phyloP scores from a whole-genome alignment of 2,329 filamentous ascomycete species.

The Allantophomopsis lycopodina region DNA sequence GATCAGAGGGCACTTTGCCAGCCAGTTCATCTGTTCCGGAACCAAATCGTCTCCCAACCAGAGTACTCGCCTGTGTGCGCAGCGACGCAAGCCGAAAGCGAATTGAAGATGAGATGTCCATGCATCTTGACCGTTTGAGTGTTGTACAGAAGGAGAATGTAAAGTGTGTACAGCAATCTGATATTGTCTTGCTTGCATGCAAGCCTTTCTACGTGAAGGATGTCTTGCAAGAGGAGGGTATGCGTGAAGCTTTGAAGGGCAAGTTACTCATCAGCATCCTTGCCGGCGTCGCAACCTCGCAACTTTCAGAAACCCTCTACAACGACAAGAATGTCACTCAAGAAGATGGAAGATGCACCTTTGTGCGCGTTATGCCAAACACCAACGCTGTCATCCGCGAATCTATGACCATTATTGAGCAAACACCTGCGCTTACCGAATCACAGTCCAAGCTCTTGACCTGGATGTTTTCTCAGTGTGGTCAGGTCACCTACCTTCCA shows the following conservation, averaged over 20 bases:
- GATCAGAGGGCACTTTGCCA: slow-evolving; percentile 22
- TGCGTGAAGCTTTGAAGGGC: slow-evolving; percentile 58
- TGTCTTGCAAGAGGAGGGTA: slow-evolving; percentile 53
- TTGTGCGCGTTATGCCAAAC: slow-evolving; percentile 77
- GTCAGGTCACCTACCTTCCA: slow-evolving; percentile 55
- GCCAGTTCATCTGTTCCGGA: slow-evolving; percentile 29
- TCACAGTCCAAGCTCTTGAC: slow-evolving; percentile 43
- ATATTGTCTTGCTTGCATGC: slow-evolving; percentile 67
- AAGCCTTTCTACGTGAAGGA: slow-evolving; percentile 64
- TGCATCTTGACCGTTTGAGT: slow-evolving; percentile 46
- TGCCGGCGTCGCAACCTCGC: slow-evolving; percentile 58
- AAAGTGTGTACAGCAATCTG: slow-evolving; percentile 47
- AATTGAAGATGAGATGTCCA: slow-evolving; percentile 50
- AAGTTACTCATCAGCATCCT: slow-evolving; percentile 76
- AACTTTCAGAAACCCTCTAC: slow-evolving; percentile 54
- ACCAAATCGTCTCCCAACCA: slow-evolving; percentile 48
- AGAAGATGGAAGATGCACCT: slow-evolving; percentile 28
- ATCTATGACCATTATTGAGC: slow-evolving; percentile 70
- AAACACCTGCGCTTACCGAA: slow-evolving; percentile 40
- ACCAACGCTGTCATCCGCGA: slow-evolving; percentile 67
- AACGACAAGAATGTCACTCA: slow-evolving; percentile 28
- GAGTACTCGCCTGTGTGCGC: slow-evolving; percentile 72
- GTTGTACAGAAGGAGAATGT: slow-evolving; percentile 64
- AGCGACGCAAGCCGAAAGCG: slow-evolving; percentile 54
- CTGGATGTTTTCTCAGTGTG: slow-evolving; percentile 68